Base-by-base conservation (phyloP, 1,284 basidiomycete species). In the Rhizoctonia solani region DNA sequence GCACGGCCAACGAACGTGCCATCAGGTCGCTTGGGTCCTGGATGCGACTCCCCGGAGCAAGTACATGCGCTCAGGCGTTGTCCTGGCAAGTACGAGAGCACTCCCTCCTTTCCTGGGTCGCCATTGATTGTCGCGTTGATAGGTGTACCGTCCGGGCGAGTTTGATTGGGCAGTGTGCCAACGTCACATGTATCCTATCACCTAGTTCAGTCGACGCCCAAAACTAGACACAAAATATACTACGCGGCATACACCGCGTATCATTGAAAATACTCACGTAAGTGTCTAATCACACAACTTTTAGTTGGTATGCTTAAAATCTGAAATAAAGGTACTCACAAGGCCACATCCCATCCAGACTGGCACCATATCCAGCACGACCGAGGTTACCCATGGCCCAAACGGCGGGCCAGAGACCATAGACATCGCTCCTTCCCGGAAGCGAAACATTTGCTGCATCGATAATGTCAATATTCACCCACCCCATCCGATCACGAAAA, bases 61-160 rank as follows among this genome's bases (percentile, higher is more conserved):
- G 93, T 93, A 77, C 93, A 96, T 0, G 81, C 78, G 69, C 89
- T 92, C 1, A 95, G 79, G 29, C 89, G 83, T 76, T 95, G 93
- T 6, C 93, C 93, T 0, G 87, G 87, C 9, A 94, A 83, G 76
- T 83, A 92, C 0, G 88, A 90, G 32, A 85, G 73, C 37, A 75
- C 78, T 41, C 63, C 76, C 50, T 74, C 73, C 47, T 77, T 71
- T 76, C 56, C 39, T 11, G 74, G 73, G 50, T 82, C 80, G 54
- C 81, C 81, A 46, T 79, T 77, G 14, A 68, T 67, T 25, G 69
- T 65, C 14, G 54, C 54, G 37, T 56, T 56, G 9, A 42, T 41
- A 23, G 54, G 54, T 19, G 41, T 42, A 4, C 54, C 54, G 27
- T 56, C 68, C 27, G 68, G 61, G 69, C 59, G 56, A 16, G 74